Evolutionary conservation across 257 asterid genomes (phyloP).

Genomic region (Coffea eugenioides): DNA sequence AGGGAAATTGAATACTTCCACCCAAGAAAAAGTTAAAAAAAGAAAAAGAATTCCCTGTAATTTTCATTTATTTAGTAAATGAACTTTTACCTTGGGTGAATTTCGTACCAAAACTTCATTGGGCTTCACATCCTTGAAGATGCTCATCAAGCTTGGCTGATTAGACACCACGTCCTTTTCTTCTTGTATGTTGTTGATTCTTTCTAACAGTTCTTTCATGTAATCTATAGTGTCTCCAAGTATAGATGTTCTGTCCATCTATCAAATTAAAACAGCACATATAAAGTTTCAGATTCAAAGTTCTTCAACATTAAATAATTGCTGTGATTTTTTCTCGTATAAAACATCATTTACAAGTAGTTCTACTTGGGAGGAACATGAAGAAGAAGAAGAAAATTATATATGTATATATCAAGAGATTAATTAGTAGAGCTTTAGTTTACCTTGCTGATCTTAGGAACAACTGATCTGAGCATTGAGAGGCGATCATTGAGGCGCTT

Average conservation of each 20-base stretch:
- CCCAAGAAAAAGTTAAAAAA: neutral
- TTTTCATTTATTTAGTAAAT: neutral
- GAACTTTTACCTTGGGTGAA: slow-evolving; percentile 65
- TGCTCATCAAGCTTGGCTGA: slow-evolving; percentile 35
- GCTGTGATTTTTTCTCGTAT: neutral
- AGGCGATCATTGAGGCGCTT: slow-evolving; percentile 82
- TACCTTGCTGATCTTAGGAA: slow-evolving; percentile 93
- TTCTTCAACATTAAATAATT: neutral
- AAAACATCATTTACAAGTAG: neutral
- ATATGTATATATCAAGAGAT: too few relatives aligned
- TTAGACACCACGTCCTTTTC: slow-evolving; percentile 45
- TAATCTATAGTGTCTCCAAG: slow-evolving; percentile 86
- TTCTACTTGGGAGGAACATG: neutral
- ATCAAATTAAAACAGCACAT: slow-evolving; percentile 19
- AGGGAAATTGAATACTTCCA: neutral
- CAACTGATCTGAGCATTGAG: slow-evolving; percentile 83
- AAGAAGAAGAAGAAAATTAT: neutral
- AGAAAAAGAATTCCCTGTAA: neutral
- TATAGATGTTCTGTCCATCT: slow-evolving; percentile 92
- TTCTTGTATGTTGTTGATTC: slow-evolving; percentile 55
- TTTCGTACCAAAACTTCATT: slow-evolving; percentile 47
- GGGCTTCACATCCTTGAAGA: slow-evolving; percentile 54
- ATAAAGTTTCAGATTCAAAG: neutral
- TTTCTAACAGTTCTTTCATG: slow-evolving; percentile 67
- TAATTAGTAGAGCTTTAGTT: too few relatives aligned